A percentile compares a stretch with the other conserved stretches of the same genome.
These are phyloP conservation scores for Ceratobasidium sp. DNA, from an alignment of 1,284 basidiomycete species.

Conservation along the genomic window DNA sequence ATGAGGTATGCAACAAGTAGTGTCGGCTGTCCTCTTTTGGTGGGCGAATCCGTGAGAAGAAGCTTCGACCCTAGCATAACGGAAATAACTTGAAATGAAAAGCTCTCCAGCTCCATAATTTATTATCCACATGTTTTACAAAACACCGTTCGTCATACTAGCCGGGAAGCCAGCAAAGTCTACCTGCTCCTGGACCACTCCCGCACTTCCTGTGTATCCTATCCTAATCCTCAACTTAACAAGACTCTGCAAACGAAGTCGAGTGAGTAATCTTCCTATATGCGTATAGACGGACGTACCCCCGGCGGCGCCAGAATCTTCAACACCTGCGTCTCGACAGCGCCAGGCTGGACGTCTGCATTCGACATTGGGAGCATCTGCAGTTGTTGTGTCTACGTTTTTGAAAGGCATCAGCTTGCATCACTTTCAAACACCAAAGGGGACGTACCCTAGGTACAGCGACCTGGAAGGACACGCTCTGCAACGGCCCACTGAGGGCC, in stretches of 20 bases:
- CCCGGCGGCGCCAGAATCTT: conserved; percentile 87
- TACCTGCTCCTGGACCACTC: conserved; percentile 86
- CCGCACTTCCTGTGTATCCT: conserved; percentile 72
- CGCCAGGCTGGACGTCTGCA: conserved; percentile 75
- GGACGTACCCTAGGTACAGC: conserved; percentile 89
- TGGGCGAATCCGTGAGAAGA: too few species aligned
- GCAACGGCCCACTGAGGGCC: conserved; percentile 48
- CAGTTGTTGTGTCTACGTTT: conserved; percentile 85
- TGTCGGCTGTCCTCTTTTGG: too few species aligned
- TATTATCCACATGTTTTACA: too few species aligned
- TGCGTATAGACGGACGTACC: conserved; percentile 58
- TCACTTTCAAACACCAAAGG: conserved; percentile 4
- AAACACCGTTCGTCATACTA: conserved; percentile 64
- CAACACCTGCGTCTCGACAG: conserved; percentile 93
- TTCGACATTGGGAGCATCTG: conserved; percentile 99
- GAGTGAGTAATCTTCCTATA: not conserved
- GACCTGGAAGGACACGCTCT: conserved; percentile 91
- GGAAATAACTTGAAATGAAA: too few species aligned
- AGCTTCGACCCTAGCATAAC: too few species aligned
- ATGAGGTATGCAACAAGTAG: too few species aligned
- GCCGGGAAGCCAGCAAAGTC: conserved; percentile 92
- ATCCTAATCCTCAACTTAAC: conserved; percentile 88
- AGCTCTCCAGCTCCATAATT: too few species aligned
- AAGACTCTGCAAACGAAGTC: conserved; percentile 62
- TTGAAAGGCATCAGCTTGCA: conserved; percentile 32